Base-by-base conservation (phyloP, 768 basidiomycete genomes). In the Rhizopogon vesiculosus region DNA sequence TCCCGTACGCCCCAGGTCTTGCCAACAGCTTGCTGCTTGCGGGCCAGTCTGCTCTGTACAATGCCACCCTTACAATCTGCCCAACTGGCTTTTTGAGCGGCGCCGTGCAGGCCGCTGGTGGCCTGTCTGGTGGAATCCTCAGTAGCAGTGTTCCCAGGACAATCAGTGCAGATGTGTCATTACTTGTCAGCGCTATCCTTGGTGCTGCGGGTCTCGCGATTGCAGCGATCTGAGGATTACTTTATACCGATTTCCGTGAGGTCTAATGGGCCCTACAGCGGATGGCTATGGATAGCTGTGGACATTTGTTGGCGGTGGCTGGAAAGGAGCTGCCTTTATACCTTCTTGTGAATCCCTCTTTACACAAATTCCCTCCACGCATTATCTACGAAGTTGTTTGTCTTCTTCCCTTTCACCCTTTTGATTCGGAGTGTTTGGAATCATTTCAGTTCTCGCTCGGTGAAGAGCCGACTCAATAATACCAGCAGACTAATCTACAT, bases 1-100 rank as follows among this genome's bases (percentile, higher is more conserved):
- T 76, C 43, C 87, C 88, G 1, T 98, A 93, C 69, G 89, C 80
- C 7, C 82, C 87, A 29, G 93, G 96, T 49, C 64, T 97, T 28
- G 51, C 59, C 56, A 76, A 78, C 62, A 89, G 86, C 64, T 67
- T 76, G 13, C 75, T 98, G 53, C 75, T 98, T 44, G 65, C 73
- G 31, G 80, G 79, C 45, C 93, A 98, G 72, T 40, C 70, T 15
- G 65, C 61, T 7, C 78, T 98, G 39, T 96, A 91, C 80, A 61
- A 64, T 19, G 81, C 74, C 55, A 76, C 94, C 62, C 66, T 73
- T 42, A 60, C 60, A 54, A 86, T 76, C 41, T 99, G 96, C 68
- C 89, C 90, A 3, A 28, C 69, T 7, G 78, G 73, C 63, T 97
- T 93, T 82, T 76, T 93, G 55, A 78, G 71, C 55, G 80, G 82